Percentiles rank a stretch among this genome's conserved stretches.
Conservation (phyloP, 129 eudicot species). For the Oenanthe sinensis region DNA sequence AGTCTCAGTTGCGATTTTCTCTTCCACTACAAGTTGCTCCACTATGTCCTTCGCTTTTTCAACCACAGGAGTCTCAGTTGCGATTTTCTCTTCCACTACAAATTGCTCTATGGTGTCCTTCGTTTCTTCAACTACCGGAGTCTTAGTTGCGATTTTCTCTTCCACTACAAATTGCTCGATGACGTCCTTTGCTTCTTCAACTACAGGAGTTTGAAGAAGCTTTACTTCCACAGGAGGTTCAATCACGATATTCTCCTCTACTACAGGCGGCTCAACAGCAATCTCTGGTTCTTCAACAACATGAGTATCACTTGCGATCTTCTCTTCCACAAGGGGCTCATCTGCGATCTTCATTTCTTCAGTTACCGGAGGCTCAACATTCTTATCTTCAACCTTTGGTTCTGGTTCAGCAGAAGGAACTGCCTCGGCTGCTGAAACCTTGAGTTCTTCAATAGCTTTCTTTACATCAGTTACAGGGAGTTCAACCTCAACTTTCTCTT, state of each 20-base stretch:
- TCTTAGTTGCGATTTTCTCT: neutral
- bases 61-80: neutral
- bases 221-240: constrained; percentile 15
- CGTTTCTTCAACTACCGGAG: constrained; percentile 11
- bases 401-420: constrained; percentile 12
- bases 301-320: constrained; percentile 8
- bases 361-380: constrained; percentile 16
- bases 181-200: neutral
- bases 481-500: constrained; percentile 10
- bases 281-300: constrained; percentile 14
- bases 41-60: neutral
- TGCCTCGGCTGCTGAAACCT: neutral
- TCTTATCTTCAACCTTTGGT: constrained; percentile 25
- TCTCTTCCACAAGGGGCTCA: constrained; percentile 3
- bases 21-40: neutral
- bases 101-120: neutral
- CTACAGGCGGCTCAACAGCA: constrained; percentile 2
- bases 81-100: neutral
- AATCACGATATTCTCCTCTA: constrained; percentile 1
- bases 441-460: neutral
- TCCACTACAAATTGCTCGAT: neutral
- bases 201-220: neutral
- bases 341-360: constrained; percentile 2
- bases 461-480: constrained; percentile 8
- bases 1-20: neutral